Percentiles rank a stretch among this genome's conserved stretches.
Evolutionary conservation across 2,329 filamentous ascomycete species (phyloP).

Genomic region (Clonostachys rhizophaga): DNA sequence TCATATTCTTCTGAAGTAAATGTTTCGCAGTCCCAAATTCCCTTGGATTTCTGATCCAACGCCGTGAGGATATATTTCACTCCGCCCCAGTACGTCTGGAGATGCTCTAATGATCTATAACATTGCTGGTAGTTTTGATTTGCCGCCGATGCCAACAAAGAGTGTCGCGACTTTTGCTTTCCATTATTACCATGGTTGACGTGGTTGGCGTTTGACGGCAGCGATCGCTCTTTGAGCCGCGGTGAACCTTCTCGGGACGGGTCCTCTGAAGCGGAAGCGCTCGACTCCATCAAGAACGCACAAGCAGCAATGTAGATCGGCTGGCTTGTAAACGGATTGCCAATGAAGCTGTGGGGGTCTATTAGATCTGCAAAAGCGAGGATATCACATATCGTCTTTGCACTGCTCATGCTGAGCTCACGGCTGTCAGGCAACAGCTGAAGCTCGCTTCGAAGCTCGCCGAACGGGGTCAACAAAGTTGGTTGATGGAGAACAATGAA

Average conservation of each 20-base stretch:
- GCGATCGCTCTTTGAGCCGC: constrained; percentile 11
- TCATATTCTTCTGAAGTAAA: constrained; percentile 73
- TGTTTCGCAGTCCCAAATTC: constrained; percentile 73
- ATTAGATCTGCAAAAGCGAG: constrained; percentile 81
- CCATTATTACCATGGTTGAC: constrained; percentile 4
- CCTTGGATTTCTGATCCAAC: constrained; percentile 81
- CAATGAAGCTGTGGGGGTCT: constrained; percentile 79
- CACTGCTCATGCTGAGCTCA: constrained; percentile 80
- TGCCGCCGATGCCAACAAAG: constrained; percentile 72
- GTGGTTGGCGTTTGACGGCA: background rate
- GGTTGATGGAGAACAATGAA: constrained; percentile 84
- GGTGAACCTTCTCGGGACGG: constrained; percentile 52
- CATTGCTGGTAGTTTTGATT: constrained; percentile 85
- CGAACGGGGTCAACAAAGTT: constrained; percentile 73
- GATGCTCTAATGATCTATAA: constrained; percentile 74
- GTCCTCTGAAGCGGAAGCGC: constrained; percentile 60
- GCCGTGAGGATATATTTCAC: constrained; percentile 84
- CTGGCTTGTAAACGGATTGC: constrained; percentile 85
- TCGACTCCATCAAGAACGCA: constrained; percentile 81
- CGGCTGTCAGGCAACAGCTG: constrained; percentile 77
- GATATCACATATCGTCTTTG: constrained; percentile 89
- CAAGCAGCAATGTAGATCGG: constrained; percentile 90
- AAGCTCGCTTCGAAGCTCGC: constrained; percentile 51
- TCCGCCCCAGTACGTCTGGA: constrained; percentile 84
- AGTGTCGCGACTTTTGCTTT: constrained; percentile 56